Conservation (phyloP, 768 basidiomycete genomes). For the Tylopilus cervinicoccineus region DNA sequence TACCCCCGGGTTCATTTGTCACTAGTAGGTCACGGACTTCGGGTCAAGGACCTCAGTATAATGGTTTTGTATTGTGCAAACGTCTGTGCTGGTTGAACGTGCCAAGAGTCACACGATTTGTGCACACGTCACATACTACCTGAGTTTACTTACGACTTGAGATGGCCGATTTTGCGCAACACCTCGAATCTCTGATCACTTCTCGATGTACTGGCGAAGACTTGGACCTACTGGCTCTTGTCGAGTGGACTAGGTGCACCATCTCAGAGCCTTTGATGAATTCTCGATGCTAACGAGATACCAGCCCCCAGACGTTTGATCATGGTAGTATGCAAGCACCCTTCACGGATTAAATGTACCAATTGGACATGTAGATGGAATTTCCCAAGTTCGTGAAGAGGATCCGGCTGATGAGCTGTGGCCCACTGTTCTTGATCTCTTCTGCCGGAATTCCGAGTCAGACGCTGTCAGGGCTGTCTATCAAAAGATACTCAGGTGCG, state of each 20-base stretch:
- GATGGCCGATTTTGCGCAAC: conserved; percentile 22
- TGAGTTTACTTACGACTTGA: no score
- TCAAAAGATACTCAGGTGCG: conserved; percentile 17
- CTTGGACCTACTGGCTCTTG: conserved; percentile 11
- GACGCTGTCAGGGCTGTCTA: conserved; percentile 2
- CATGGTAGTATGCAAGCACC: conserved; percentile 15
- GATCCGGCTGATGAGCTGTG: conserved; percentile 18
- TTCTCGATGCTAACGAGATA: conserved; percentile 13
- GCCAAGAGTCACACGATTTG: no score
- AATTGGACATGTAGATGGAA: conserved; percentile 12
- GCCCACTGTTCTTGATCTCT: conserved; percentile 34
- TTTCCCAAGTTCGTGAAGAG: conserved; percentile 5
- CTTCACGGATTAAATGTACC: neutral
- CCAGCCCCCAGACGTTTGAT: conserved; percentile 13
- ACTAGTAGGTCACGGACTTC: neutral
- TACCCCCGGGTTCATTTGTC: neutral
- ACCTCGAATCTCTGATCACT: conserved; percentile 22
- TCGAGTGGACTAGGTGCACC: conserved; percentile 26
- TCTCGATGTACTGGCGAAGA: conserved; percentile 11
- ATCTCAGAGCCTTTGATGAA: neutral
- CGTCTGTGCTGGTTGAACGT: no score
- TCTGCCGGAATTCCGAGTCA: conserved; percentile 2
- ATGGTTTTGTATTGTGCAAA: no score
- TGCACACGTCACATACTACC: no score
- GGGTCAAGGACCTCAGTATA: neutral